phyloP scores from a whole-genome alignment of 2,329 filamentous ascomycete genomes.

The Macrophomina phaseolina region DNA sequence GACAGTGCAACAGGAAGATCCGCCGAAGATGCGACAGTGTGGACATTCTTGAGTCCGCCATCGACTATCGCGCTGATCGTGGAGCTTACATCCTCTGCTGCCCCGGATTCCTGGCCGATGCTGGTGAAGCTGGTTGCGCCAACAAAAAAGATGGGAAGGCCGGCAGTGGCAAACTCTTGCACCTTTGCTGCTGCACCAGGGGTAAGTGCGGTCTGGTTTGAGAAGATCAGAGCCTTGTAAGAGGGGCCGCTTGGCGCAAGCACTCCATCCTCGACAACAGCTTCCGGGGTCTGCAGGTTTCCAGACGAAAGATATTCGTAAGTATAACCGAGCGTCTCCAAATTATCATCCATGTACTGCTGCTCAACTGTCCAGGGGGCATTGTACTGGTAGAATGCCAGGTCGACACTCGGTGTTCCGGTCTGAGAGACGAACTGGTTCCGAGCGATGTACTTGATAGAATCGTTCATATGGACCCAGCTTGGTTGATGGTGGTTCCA shows the following conservation, averaged over 20 bases:
- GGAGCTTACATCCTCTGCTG: background rate
- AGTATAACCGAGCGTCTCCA: constrained; percentile 40
- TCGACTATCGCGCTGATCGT: background rate
- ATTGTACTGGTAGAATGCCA: constrained; percentile 48
- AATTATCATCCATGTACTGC: constrained; percentile 30
- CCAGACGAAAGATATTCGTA: constrained; percentile 55
- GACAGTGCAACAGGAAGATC: constrained; percentile 41
- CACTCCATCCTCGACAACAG: constrained; percentile 42
- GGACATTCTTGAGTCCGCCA: constrained; percentile 39
- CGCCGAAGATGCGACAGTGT: constrained; percentile 37
- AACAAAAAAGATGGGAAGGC: constrained; percentile 52
- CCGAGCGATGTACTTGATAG: constrained; percentile 47
- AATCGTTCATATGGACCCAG: constrained; percentile 48
- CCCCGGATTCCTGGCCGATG: constrained; percentile 16
- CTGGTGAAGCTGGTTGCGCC: constrained; percentile 28
- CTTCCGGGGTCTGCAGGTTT: constrained; percentile 50
- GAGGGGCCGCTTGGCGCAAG: constrained; percentile 47
- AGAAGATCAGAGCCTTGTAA: constrained; percentile 53
- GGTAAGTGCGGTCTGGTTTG: constrained; percentile 45
- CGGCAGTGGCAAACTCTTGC: constrained; percentile 42
- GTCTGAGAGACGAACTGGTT: constrained; percentile 47
- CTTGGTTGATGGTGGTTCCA: constrained; percentile 49
- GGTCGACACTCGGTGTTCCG: constrained; percentile 49
- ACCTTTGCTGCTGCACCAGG: constrained; percentile 42
- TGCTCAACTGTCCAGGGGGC: constrained; percentile 27